Evolutionary conservation across 2,329 filamentous ascomycete genomes (phyloP), one percentile per base, ranked within the genome.

Genomic region (Cryoendolithus antarcticus): DNA sequence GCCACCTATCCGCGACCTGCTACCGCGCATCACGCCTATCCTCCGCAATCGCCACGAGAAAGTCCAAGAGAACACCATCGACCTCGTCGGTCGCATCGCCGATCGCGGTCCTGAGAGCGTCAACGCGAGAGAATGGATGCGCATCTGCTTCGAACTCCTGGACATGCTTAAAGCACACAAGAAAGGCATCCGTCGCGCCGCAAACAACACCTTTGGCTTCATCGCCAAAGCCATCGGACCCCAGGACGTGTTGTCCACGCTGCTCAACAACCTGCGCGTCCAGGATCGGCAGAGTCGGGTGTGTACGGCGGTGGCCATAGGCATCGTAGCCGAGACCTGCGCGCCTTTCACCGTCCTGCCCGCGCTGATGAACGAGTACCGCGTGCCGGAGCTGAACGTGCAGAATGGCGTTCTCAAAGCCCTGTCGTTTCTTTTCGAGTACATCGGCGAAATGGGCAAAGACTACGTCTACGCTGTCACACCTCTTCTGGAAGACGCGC

Each of bases 121-220:
- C 59, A 94, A 94, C 57, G 88, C 91, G 9, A 77, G 91, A 55
- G 91, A 98, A 64, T 98, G 91, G 91, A 98, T 98, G 93, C 80
- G 91, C 59, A 98, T 98, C 60, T 96, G 91, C 66, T 98, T 98
- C 62, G 91, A 98, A 67, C 71, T 98, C 39, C 77, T 98, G 24
- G 91, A 98, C 64, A 98, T 98, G 91, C 75, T 98, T 55, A 98
- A 98, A 65, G 91, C 91, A 4, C 91, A 98, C 71, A 98, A 98
- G 67, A 98, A 98, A 72, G 93, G 91, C 48, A 98, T 98, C 51
- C 83, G 91, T 48, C 82, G 91, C 62, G 91, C 91, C 13, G 91
- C 91, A 52, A 98, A 98, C 75, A 98, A 98, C 69, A 98, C 91
- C 0, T 98, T 98, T 55, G 91, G 91, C 61, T 98, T 95, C 72